phyloP scores from a whole-genome alignment of 371 early-diverging fungal species.

The Umbelopsis sp. region DNA sequence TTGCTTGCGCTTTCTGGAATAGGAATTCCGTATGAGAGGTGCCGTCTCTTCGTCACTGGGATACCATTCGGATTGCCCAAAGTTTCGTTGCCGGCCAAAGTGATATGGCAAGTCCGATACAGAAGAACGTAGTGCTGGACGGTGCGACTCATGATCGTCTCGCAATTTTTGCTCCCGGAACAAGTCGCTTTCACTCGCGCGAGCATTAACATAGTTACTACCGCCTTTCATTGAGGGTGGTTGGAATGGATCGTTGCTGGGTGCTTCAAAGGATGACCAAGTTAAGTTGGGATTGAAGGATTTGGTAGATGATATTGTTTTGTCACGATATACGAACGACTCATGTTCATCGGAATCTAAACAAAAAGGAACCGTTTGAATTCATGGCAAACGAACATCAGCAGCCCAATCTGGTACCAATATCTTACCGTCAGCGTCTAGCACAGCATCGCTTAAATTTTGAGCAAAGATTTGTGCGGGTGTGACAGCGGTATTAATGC shows the following conservation, averaged over 20 bases:
- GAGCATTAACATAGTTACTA: background rate
- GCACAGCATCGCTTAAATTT: conserved; percentile 50
- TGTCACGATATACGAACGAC: conserved; percentile 44
- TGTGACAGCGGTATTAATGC: conserved; percentile 22
- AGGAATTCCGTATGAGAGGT: conserved; percentile 7
- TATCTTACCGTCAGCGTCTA: conserved; percentile 45
- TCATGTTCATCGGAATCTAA: conserved; percentile 46
- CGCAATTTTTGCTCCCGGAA: conserved; percentile 8
- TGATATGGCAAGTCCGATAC: conserved; percentile 41
- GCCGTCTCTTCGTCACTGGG: conserved; percentile 23
- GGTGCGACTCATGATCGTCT: conserved; percentile 23
- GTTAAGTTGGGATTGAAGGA: conserved; percentile 14
- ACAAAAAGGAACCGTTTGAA: background rate
- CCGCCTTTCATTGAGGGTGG: background rate
- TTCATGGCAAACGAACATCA: too few relatives aligned
- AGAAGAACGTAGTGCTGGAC: conserved; percentile 43
- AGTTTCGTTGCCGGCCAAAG: conserved; percentile 13
- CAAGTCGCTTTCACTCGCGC: conserved; percentile 20
- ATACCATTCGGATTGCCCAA: conserved; percentile 25
- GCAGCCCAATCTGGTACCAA: too few relatives aligned
- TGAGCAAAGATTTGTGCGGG: conserved; percentile 52
- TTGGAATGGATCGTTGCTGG: background rate
- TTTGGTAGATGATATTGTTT: conserved; percentile 23
- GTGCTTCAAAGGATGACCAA: conserved; percentile 14
- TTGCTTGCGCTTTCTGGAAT: background rate